These are phyloP conservation scores for Zea luxurians DNA, from an alignment of 176 grass and related monocot genomes.

Conservation along the genomic window DNA sequence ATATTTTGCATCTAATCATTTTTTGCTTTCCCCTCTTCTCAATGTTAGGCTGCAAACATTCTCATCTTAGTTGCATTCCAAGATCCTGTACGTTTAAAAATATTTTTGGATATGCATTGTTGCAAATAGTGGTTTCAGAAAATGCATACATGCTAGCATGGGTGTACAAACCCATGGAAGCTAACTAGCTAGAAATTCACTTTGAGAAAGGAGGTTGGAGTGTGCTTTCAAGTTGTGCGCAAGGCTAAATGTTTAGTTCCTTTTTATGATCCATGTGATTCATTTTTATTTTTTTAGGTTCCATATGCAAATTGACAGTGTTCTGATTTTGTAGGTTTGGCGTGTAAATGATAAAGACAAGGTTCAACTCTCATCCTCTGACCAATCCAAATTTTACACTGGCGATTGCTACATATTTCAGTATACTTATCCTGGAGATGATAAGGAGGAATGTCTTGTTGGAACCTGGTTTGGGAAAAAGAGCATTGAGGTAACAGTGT, in stretches of 20 bases:
- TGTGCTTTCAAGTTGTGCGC: conserved; percentile 7
- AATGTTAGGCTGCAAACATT: neutral
- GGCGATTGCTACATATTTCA: conserved; percentile 98
- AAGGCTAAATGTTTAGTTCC: neutral
- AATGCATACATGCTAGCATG: neutral
- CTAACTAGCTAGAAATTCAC: conserved; percentile 16
- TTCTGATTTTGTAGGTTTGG: conserved; percentile 69
- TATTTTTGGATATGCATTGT: neutral
- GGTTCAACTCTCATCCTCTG: conserved; percentile 53
- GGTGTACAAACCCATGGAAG: neutral
- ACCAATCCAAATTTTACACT: conserved; percentile 87
- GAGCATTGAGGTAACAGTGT: conserved; percentile 70
- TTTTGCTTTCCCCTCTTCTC: neutral
- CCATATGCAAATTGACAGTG: conserved; percentile 3
- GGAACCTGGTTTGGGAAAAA: conserved; percentile 97
- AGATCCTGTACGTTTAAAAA: conserved; percentile 9
- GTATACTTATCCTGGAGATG: conserved; percentile 81
- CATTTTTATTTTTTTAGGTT: conserved; percentile 8
- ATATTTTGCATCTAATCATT: neutral
- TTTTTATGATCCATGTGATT: conserved; percentile 23
- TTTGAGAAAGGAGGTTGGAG: conserved; percentile 11
- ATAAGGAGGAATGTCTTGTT: conserved; percentile 86
- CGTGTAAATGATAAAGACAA: conserved; percentile 81
- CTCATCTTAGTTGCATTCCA: conserved; percentile 1
- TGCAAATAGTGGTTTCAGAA: neutral